These are phyloP conservation scores for Chlorella sorokiniana DNA, from an alignment of 139 green algal genomes.

Conservation along the genomic window DNA sequence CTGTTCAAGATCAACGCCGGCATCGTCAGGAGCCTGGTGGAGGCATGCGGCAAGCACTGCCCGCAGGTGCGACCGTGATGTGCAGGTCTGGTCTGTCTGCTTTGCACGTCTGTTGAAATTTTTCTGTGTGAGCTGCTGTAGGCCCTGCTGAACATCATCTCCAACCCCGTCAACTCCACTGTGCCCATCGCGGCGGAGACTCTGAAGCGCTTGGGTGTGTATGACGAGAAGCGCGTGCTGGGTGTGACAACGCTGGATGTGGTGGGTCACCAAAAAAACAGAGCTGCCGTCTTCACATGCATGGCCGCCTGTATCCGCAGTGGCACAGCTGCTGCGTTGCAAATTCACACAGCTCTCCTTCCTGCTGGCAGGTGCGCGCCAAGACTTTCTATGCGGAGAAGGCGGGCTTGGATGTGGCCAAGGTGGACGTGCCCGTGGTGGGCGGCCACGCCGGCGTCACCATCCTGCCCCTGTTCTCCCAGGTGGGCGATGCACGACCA, in stretches of 20 bases:
- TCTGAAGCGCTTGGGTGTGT: slow-evolving; percentile 78
- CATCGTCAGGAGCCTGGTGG: slow-evolving; percentile 90
- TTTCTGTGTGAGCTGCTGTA: background rate
- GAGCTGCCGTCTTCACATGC: background rate
- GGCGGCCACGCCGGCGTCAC: slow-evolving; percentile 97
- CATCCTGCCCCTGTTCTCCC: slow-evolving; percentile 98
- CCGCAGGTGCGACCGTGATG: slow-evolving; percentile 63
- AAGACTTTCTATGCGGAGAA: slow-evolving; percentile 94
- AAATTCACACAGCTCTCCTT: slow-evolving; percentile 71
- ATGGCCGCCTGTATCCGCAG: background rate
- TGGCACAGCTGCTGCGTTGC: background rate
- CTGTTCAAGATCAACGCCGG: slow-evolving; percentile 95
- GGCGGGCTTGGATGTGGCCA: slow-evolving; percentile 60
- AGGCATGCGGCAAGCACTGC: slow-evolving; percentile 89
- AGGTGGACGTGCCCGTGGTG: slow-evolving; percentile 96
- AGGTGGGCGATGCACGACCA: slow-evolving; percentile 72
- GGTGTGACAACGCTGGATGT: slow-evolving; percentile 91
- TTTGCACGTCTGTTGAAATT: background rate
- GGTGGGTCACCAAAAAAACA: slow-evolving; percentile 54
- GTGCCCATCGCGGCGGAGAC: slow-evolving; percentile 89
- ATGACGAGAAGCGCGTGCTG: slow-evolving; percentile 75
- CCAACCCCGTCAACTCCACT: slow-evolving; percentile 92
- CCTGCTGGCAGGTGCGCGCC: slow-evolving; percentile 28
- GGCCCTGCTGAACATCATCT: slow-evolving; percentile 83
- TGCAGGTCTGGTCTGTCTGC: background rate